Evolutionary conservation across 768 basidiomycete genomes (phyloP), one percentile per base, ranked within the genome.

Genomic region (Tricholoma terreum): DNA sequence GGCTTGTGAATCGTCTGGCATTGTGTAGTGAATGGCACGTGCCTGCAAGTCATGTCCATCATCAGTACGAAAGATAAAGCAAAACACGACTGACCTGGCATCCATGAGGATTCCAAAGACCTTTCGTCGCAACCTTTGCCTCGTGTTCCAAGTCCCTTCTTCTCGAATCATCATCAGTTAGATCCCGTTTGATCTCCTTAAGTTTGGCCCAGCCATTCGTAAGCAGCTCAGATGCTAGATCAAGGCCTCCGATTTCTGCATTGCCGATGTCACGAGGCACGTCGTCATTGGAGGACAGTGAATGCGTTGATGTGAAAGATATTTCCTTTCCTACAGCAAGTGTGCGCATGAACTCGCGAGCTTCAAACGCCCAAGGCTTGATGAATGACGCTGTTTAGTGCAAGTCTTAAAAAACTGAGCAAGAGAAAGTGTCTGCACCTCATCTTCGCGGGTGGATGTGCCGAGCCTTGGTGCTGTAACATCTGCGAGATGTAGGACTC

Each of bases 161-260:
- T 62, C 76, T 87, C 52, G 77, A 65, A 67, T 94, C 89, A 24
- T 92, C 87, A 21, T 93, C 90, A 1, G 87, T 87, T 15, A 85
- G 82, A 40, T 95, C 92, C 17, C 90, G 84, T 71, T 89, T 94
- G 42, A 81, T 72, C 59, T 98, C 96, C 71, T 97, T 93, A 42
- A 94, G 75, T 73, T 91, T 95, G 10, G 84, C 92, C 94, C 94
- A 98, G n/a, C 96, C 97, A 58, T 82, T 84, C 66, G 80, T 84
- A 38, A 98, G 79, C n/a, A 96, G 71, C 67, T 94, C 90, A 0
- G 80, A 78, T 4, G 85, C 77, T 19, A 95, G 71, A 65, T 95
- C 92, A 52, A 84, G 69, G 6, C 88, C 90, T 48, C 76, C 81
- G 35, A 92, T 81, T 58, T 91, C 87, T 15, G 83, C 90, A 27